phyloP scores from a whole-genome alignment of 345 rosid genomes.

The Euphorbia peplus region DNA sequence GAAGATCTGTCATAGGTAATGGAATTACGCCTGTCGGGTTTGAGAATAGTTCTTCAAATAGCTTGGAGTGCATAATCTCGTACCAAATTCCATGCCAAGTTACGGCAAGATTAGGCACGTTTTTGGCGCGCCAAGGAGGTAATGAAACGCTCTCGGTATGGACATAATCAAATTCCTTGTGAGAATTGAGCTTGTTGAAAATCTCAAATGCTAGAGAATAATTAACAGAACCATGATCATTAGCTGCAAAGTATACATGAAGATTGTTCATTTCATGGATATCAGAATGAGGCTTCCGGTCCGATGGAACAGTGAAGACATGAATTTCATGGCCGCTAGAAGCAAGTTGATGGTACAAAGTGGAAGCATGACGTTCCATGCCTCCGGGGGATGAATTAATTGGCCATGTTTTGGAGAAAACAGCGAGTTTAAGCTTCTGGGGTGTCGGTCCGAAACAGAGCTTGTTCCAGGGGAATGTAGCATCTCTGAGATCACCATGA shows the following conservation, averaged over 20 bases:
- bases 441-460: slow-evolving; percentile 48
- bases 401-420: slow-evolving; percentile 77
- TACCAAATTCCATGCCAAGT: slow-evolving; percentile 83
- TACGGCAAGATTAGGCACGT: slow-evolving; percentile 49
- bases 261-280: slow-evolving; percentile 49
- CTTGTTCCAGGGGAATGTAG: slow-evolving; percentile 59
- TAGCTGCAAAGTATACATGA: slow-evolving; percentile 57
- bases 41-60: slow-evolving; percentile 54
- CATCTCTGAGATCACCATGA: slow-evolving; percentile 56
- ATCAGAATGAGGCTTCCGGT: slow-evolving; percentile 33
- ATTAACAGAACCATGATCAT: slow-evolving; percentile 55
- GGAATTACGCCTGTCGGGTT: slow-evolving; percentile 27
- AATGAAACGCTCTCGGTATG: slow-evolving; percentile 72
- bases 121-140: slow-evolving; percentile 60
- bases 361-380: slow-evolving; percentile 70
- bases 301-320: slow-evolving; percentile 65
- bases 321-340: slow-evolving; percentile 62
- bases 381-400: slow-evolving; percentile 59
- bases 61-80: slow-evolving; percentile 70
- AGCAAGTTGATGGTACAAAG: slow-evolving; percentile 56
- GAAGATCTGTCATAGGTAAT: slow-evolving; percentile 36
- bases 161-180: slow-evolving; percentile 48
- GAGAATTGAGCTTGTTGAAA: slow-evolving; percentile 37
- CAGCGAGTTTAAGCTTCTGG: slow-evolving; percentile 66
- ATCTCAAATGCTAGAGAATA: slow-evolving; percentile 52